phyloP scores from a whole-genome alignment of 306 rosid genomes.

The Elaeagnus macrophylla region DNA sequence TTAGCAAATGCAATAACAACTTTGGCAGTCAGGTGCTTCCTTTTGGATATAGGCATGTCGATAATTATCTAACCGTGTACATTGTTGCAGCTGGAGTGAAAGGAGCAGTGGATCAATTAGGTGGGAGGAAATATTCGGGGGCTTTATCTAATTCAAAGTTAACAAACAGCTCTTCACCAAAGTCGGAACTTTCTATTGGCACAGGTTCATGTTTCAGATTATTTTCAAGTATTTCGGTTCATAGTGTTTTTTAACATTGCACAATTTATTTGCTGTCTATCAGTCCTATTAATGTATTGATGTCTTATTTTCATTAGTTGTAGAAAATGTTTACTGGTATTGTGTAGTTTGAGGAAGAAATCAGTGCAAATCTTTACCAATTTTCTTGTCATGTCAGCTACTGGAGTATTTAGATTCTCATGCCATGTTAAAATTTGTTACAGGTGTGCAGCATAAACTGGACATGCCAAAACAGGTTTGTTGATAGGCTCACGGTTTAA shows the following conservation, averaged over 20 bases:
- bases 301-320: too few species aligned
- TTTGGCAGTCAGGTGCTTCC: not conserved
- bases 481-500: not conserved
- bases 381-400: not conserved
- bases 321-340: too few species aligned
- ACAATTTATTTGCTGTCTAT: too few species aligned
- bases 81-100: conserved; percentile 45
- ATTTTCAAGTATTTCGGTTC: too few species aligned
- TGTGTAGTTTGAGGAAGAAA: not conserved
- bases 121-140: conserved; percentile 46
- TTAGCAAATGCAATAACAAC: conserved; percentile 17
- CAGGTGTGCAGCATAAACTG: conserved; percentile 95
- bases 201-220: conserved; percentile 32
- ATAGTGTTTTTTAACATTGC: too few species aligned
- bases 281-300: too few species aligned
- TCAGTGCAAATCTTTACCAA: not conserved
- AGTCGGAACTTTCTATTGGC: conserved; percentile 45
- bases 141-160: conserved; percentile 46
- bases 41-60: too few species aligned
- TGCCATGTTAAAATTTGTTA: conserved; percentile 1
- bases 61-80: not conserved
- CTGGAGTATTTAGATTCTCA: conserved; percentile 12
- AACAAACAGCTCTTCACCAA: conserved; percentile 42
- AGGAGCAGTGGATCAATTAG: conserved; percentile 47
- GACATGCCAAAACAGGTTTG: conserved; percentile 69